Evolutionary conservation across 495 filamentous ascomycete species (phyloP), one percentile per base, ranked within the genome.

Genomic region (Xylaria palmicola): DNA sequence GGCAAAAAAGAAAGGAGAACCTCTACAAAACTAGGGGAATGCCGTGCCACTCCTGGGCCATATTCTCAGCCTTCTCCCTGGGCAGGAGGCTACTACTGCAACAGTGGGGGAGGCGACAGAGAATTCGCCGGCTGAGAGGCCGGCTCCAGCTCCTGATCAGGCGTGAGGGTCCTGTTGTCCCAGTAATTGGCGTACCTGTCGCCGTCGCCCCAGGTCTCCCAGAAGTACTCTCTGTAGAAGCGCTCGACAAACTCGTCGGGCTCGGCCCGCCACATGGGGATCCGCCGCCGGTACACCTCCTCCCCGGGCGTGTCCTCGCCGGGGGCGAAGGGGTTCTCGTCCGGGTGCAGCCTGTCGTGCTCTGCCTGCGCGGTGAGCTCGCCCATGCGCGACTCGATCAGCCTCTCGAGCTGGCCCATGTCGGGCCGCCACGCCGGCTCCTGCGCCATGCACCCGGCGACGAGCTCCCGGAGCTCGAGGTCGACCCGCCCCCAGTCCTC

Each of bases 381-480:
- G 8, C 12, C 19, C 7, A 59, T 59, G 30, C 30, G 29, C 1
- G 0, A 0, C 9, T 0, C 1, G 17, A 20, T 22, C 0, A 26
- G 8, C 4, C 3, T 1, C 26, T 60, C 47, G 5, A 60, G 39
- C 1, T 26, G 0, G 5, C 1, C 10, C 7, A 45, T 26, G 10
- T 0, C 1, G 4, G 58, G 37, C n/a, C 58, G 47, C 2, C 37
- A 5, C 1, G 0, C 1, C 1, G 6, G 2, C 0, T 34, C 1
- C 0, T 26, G 2, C 10, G 58, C 48, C 58, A 60, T 44, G 6
- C 58, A 60, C 3, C 17, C 12, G 0, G 30, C 58, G 5, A 53
- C 19, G 5, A 53, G 39, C 37, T 68, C n/a, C 49, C 68, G 7
- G 54, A 71, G 17, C 32, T 63, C 6, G 44, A 60, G 0, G 44